Conservation (phyloP, 2,329 filamentous ascomycete genomes). For the Monilinia vaccinii-corymbosi region DNA sequence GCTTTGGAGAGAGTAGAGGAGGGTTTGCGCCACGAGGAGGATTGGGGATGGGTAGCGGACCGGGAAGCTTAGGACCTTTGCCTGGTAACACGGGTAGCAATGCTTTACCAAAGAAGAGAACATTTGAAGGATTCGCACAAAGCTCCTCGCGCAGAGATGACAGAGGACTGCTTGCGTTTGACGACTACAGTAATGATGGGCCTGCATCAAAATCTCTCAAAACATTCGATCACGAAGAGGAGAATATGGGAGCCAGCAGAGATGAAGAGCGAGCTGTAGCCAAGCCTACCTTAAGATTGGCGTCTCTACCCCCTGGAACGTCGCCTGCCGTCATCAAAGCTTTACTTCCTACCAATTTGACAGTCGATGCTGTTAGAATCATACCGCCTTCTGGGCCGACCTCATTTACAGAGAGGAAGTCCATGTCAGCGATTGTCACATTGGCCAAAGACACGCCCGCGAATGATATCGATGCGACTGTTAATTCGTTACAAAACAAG, state of each 20-base stretch:
- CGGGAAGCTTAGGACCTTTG: conserved; percentile 50
- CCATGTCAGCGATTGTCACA: conserved; percentile 69
- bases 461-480: conserved; percentile 71
- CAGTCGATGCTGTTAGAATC: conserved; percentile 66
- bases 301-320: conserved; percentile 51
- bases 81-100: conserved; percentile 35
- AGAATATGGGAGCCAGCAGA: conserved; percentile 30
- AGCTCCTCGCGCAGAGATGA: conserved; percentile 27
- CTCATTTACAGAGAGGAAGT: conserved; percentile 54
- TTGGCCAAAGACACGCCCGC: conserved; percentile 72
- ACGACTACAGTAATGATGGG: conserved; percentile 26
- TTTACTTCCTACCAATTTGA: conserved; percentile 49
- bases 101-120: conserved; percentile 40
- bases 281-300: conserved; percentile 53
- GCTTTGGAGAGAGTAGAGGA: conserved; percentile 26
- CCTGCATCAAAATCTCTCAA: conserved; percentile 21
- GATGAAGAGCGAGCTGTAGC: conserved; percentile 49
- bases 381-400: conserved; percentile 44
- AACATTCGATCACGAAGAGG: conserved; percentile 33
- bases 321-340: conserved; percentile 52
- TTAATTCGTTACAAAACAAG: conserved; percentile 69
- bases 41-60: conserved; percentile 38
- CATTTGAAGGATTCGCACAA: conserved; percentile 38
- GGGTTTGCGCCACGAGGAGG: conserved; percentile 18
- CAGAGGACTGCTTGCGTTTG: conserved; percentile 26